These are phyloP conservation scores for Eutypella sp. DNA, from an alignment of 2,329 filamentous ascomycete species.

Conservation along the genomic window DNA sequence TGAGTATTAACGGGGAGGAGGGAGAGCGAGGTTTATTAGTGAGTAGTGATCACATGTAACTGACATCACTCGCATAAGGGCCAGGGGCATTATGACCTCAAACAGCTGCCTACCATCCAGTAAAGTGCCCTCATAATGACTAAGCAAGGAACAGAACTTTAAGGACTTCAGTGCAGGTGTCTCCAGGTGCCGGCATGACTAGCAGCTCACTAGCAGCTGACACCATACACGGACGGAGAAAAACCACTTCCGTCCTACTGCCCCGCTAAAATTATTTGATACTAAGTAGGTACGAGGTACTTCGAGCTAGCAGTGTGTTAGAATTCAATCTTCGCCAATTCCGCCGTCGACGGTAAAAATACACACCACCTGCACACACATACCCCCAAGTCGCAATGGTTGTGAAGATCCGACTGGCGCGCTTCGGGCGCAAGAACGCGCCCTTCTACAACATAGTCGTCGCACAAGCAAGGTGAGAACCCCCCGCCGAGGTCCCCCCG, in stretches of 20 bases:
- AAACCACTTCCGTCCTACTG: slow-evolving; percentile 21
- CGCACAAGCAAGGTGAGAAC: slow-evolving; percentile 74
- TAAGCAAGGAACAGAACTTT: slow-evolving; percentile 2
- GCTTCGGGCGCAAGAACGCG: slow-evolving; percentile 82
- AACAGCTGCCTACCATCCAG: too few species aligned
- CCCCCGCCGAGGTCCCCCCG: background rate
- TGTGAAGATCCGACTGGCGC: slow-evolving; percentile 85
- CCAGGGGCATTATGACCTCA: slow-evolving; percentile 7
- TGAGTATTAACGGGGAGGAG: too few species aligned
- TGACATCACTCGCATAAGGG: slow-evolving; percentile 18
- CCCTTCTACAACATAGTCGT: slow-evolving; percentile 98
- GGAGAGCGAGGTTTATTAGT: too few species aligned
- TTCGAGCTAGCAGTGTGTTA: too few species aligned
- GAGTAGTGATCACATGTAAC: slow-evolving; percentile 4
- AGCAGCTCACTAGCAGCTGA: background rate
- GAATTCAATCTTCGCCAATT: background rate
- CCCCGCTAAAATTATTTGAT: slow-evolving; percentile 25
- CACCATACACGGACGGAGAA: slow-evolving; percentile 30
- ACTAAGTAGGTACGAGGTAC: background rate
- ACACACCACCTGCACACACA: background rate
- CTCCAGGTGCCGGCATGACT: too few species aligned
- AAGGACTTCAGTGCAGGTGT: too few species aligned
- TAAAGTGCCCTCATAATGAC: too few species aligned
- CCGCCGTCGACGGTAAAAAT: background rate
- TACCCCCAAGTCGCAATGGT: slow-evolving; percentile 66